Percentiles rank a stretch among this genome's conserved stretches.
These are phyloP conservation scores for Nannochloropsis limnetica DNA, from an alignment of 352 stramenopile species.

Conservation along the genomic window DNA sequence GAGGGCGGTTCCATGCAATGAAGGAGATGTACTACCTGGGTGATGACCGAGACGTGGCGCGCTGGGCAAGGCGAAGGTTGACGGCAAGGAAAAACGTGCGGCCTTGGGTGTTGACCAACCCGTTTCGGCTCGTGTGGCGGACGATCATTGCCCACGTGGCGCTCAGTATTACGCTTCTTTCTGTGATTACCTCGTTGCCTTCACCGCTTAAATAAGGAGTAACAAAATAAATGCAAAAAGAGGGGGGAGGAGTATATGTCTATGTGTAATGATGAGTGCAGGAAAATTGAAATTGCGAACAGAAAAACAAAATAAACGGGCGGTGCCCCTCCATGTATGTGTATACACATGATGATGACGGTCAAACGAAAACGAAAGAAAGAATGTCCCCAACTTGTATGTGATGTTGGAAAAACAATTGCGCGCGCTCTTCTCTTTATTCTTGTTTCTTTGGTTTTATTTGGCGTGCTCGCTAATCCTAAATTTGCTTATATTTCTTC, in stretches of 20 bases:
- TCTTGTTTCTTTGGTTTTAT: neutral
- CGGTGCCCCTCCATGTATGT: neutral
- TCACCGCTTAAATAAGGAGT: neutral
- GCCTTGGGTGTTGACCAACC: neutral
- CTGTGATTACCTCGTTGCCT: neutral
- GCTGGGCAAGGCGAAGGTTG: neutral
- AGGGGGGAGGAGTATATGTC: neutral
- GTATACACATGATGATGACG: neutral
- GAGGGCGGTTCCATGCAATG: neutral
- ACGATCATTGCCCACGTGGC: neutral
- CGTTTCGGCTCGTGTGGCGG: neutral
- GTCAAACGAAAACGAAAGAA: neutral
- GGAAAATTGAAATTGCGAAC: neutral
- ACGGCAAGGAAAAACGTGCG: neutral
- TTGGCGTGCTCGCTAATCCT: neutral
- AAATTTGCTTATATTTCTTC: neutral
- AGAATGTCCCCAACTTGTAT: neutral
- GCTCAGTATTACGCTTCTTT: neutral
- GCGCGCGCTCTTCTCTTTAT: neutral
- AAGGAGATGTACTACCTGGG: slow-evolving; percentile 10
- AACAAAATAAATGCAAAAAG: neutral
- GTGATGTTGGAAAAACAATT: too few species aligned
- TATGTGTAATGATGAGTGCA: neutral
- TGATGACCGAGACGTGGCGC: neutral
- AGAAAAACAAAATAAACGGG: neutral